A percentile compares a stretch with the other conserved stretches of the same genome.
Evolutionary conservation across 129 eudicot species (phyloP).

Genomic region (Daucus carota): DNA sequence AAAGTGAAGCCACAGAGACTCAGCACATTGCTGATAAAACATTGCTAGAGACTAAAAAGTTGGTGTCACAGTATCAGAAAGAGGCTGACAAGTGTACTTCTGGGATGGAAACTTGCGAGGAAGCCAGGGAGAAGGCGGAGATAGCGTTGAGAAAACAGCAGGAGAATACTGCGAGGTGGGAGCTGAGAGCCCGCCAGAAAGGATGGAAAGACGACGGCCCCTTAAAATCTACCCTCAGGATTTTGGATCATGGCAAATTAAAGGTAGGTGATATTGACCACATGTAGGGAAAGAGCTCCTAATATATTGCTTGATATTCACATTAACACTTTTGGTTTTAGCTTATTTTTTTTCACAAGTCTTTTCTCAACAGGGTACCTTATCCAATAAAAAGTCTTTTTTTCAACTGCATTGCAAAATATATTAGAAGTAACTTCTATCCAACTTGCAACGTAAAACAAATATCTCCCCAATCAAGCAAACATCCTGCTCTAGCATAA

Average conservation of each 20-base stretch:
- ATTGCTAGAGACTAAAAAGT: slow-evolving; percentile 34
- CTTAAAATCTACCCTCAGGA: background rate
- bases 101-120: slow-evolving; percentile 47
- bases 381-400: background rate
- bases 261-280: background rate
- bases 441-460: background rate
- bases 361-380: background rate
- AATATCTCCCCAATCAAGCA: background rate
- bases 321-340: background rate
- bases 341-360: background rate
- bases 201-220: slow-evolving; percentile 26
- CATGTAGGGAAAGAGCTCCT: background rate
- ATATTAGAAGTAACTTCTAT: background rate
- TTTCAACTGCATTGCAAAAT: background rate
- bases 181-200: slow-evolving; percentile 30
- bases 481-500: background rate
- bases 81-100: slow-evolving; percentile 47
- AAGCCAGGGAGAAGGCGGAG: slow-evolving; percentile 39
- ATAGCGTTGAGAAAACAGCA: slow-evolving; percentile 18
- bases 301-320: background rate
- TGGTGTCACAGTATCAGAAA: slow-evolving; percentile 33
- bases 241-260: background rate
- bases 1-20: slow-evolving; percentile 26
- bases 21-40: slow-evolving; percentile 26
- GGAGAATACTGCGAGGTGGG: slow-evolving; percentile 29